These are phyloP conservation scores for Eutrema heterophyllum DNA, from an alignment of 345 rosid genomes.

Conservation along the genomic window DNA sequence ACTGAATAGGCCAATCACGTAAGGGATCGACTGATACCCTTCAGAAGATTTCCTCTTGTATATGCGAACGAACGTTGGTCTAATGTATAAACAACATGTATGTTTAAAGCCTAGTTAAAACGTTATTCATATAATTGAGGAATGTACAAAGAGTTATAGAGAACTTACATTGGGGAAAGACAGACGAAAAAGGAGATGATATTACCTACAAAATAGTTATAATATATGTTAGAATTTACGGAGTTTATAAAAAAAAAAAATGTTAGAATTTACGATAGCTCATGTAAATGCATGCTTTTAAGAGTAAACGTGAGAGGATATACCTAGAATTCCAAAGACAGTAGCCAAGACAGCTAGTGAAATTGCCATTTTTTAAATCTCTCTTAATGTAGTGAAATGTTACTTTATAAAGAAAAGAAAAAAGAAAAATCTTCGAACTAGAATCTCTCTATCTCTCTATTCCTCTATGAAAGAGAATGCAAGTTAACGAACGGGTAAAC, in stretches of 20 bases:
- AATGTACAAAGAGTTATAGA: background rate
- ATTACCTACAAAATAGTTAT: conserved; percentile 44
- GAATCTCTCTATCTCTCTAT: conserved; percentile 23
- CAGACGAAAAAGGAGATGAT: conserved; percentile 56
- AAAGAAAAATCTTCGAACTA: background rate
- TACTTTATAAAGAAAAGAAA: background rate
- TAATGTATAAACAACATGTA: conserved; percentile 12
- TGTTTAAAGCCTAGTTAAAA: background rate
- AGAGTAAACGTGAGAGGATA: background rate
- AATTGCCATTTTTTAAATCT: conserved; percentile 32
- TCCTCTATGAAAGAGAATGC: conserved; percentile 7
- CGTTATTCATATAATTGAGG: background rate
- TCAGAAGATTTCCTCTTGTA: conserved; percentile 61
- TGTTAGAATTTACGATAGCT: background rate
- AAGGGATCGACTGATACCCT: conserved; percentile 76
- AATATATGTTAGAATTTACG: background rate
- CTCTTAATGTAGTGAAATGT: background rate
- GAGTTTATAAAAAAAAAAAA: too few relatives aligned
- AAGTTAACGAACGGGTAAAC: background rate
- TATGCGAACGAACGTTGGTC: conserved; percentile 59
- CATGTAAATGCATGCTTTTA: conserved; percentile 5
- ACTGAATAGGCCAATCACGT: conserved; percentile 58
- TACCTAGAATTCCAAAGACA: conserved; percentile 77
- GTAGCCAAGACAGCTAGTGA: conserved; percentile 36
- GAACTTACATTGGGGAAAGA: conserved; percentile 65